Conservation (phyloP, 2,329 filamentous ascomycete species). For the Ophiostoma quercus region DNA sequence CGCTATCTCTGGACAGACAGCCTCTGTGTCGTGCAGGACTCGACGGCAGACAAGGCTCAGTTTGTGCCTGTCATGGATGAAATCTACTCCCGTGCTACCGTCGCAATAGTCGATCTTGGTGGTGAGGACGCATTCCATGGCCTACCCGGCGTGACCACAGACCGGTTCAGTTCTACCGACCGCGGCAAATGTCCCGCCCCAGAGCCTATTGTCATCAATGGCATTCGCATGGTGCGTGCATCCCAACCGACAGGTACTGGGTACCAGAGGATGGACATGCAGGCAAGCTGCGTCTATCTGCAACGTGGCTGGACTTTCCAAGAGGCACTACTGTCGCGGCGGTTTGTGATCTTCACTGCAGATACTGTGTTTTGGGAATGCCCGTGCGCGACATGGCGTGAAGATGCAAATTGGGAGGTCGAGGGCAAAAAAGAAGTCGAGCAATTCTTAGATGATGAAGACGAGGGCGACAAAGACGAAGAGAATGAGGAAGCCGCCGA, state of each 20-base stretch:
- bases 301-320: slow-evolving; percentile 22
- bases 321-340: slow-evolving; percentile 18
- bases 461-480: not conserved
- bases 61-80: slow-evolving; percentile 25
- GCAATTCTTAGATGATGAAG: not conserved
- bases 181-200: not conserved
- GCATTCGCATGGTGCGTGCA: not conserved
- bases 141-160: not conserved
- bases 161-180: not conserved
- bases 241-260: not conserved
- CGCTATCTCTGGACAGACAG: slow-evolving; percentile 28
- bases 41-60: slow-evolving; percentile 13
- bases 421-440: not conserved
- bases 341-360: slow-evolving; percentile 15
- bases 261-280: not conserved
- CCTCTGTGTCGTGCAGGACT: slow-evolving; percentile 27
- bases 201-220: not conserved
- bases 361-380: slow-evolving; percentile 16
- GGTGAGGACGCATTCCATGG: slow-evolving; percentile 11
- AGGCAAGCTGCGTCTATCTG: slow-evolving; percentile 4
- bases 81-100: slow-evolving; percentile 25
- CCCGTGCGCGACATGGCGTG: slow-evolving; percentile 16
- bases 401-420: slow-evolving; percentile 16
- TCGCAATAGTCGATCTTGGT: slow-evolving; percentile 23
- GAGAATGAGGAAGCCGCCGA: not conserved